Percentiles rank a stretch among this genome's conserved stretches.
Evolutionary conservation across 176 grass and related monocot species (phyloP).

Genomic region (Avena sativa): DNA sequence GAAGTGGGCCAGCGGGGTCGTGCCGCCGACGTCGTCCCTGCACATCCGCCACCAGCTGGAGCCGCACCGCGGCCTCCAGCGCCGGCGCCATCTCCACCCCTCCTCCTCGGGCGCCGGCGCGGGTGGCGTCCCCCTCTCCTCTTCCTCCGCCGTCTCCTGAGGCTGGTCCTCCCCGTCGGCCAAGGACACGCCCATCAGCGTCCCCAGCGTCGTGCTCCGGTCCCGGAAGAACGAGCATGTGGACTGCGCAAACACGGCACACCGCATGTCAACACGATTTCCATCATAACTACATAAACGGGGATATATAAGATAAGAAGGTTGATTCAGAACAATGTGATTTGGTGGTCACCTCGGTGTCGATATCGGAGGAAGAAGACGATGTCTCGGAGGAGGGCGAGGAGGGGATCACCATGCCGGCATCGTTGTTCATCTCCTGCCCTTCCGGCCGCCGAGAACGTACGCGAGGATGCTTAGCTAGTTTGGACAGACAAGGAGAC

Average conservation of each 20-base stretch:
- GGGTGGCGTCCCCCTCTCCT: conserved; percentile 3
- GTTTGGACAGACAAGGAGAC: neutral
- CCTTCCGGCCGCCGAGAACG: conserved; percentile 19
- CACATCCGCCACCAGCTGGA: conserved; percentile 64
- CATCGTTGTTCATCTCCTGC: conserved; percentile 24
- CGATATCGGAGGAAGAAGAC: conserved; percentile 81
- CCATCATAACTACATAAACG: neutral
- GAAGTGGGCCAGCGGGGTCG: conserved; percentile 70
- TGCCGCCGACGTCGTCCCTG: conserved; percentile 44
- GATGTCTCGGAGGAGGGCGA: conserved; percentile 76
- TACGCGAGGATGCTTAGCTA: neutral
- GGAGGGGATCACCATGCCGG: conserved; percentile 57
- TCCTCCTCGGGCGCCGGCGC: conserved; percentile 9
- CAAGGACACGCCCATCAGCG: conserved; percentile 90
- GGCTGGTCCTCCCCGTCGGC: conserved; percentile 29
- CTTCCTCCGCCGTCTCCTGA: neutral
- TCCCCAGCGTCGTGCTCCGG: conserved; percentile 93
- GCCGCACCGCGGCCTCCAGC: conserved; percentile 36
- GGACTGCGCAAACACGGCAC: conserved; percentile 52
- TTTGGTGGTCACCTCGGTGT: conserved; percentile 69
- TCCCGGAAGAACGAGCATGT: conserved; percentile 93
- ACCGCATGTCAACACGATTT: conserved; percentile 9
- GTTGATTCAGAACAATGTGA: neutral
- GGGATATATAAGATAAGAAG: neutral
- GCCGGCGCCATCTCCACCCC: conserved; percentile 28